phyloP scores from a whole-genome alignment of 2,329 filamentous ascomycete species.

The Monosporascus sp. region DNA sequence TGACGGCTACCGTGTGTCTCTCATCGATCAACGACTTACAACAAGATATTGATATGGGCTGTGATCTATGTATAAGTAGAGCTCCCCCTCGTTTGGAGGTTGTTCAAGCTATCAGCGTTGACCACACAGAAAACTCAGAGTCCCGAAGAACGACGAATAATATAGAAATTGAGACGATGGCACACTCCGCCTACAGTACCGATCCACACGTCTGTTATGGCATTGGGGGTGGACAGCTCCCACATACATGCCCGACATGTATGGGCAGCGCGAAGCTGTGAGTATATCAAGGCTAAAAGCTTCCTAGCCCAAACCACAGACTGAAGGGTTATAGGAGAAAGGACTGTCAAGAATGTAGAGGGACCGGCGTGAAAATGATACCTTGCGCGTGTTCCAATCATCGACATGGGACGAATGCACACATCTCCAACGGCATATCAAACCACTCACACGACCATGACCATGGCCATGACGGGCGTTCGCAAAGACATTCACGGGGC shows the following conservation, averaged over 20 bases:
- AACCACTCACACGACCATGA: background rate
- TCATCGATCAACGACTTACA: background rate
- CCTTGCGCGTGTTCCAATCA: background rate
- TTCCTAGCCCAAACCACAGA: too few species aligned
- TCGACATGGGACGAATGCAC: background rate
- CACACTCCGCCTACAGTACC: background rate
- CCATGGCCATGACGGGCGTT: background rate
- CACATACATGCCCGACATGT: background rate
- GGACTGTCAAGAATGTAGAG: background rate
- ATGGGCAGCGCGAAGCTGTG: background rate
- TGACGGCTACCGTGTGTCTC: background rate
- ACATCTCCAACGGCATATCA: background rate
- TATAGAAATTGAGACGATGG: background rate
- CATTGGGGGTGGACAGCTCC: background rate
- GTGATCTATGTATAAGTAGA: background rate
- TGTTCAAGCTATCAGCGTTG: background rate
- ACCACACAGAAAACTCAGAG: background rate
- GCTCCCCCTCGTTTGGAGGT: background rate
- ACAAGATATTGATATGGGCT: background rate
- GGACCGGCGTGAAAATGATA: background rate
- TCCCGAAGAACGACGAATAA: background rate
- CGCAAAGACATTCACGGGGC: background rate
- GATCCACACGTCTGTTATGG: background rate
- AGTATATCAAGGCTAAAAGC: background rate
- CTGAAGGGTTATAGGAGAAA: background rate